These are phyloP conservation scores for Parvularia atlantis DNA, from an alignment of 78 protist genomes.

Conservation along the genomic window DNA sequence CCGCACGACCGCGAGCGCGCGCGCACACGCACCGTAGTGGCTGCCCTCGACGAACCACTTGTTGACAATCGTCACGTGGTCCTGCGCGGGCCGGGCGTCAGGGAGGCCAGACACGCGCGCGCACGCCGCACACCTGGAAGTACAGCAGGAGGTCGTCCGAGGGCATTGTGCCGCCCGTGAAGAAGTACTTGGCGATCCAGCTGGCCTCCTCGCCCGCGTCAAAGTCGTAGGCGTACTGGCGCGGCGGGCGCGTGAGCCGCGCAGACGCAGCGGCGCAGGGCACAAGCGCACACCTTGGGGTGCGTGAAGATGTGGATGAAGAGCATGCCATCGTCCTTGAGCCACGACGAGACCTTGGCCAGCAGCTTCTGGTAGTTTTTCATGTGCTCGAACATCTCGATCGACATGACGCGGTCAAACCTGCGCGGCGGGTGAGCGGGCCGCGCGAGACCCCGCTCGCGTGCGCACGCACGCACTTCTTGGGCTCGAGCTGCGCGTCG, in stretches of 20 bases:
- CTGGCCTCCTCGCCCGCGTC: background rate
- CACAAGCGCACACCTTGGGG: background rate
- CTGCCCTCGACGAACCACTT: background rate
- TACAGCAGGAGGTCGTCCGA: background rate
- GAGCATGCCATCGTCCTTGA: background rate
- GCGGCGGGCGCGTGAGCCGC: background rate
- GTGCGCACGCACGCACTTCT: too few relatives aligned
- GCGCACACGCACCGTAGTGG: background rate
- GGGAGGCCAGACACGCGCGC: background rate
- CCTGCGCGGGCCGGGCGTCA: background rate
- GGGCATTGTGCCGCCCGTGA: constrained; percentile 23
- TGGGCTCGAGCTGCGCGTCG: background rate
- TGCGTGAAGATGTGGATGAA: constrained; percentile 23
- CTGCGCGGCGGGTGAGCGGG: background rate
- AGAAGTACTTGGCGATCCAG: constrained; percentile 11
- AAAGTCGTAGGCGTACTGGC: background rate
- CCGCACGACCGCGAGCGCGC: background rate
- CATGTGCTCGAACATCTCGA: constrained; percentile 33
- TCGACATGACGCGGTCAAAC: constrained; percentile 3
- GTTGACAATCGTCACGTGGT: background rate
- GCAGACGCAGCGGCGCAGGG: background rate
- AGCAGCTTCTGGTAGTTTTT: constrained; percentile 19
- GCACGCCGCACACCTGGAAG: background rate
- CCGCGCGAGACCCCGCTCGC: background rate
- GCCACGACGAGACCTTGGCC: background rate